Evolutionary conservation across 495 filamentous ascomycete species (phyloP).

Genomic region (Tuber umbilicatum): DNA sequence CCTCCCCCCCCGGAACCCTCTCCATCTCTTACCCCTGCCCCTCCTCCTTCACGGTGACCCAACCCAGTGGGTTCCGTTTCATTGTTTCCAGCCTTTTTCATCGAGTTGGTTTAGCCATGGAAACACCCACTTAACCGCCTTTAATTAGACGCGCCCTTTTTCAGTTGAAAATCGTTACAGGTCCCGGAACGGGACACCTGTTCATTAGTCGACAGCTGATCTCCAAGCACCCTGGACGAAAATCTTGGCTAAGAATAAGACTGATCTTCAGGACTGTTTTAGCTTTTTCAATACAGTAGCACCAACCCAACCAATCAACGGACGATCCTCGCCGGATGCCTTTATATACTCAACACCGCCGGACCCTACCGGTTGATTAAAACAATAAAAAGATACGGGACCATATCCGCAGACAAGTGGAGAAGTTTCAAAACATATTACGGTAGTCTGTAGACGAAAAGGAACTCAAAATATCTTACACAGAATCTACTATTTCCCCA

Average conservation of each 20-base stretch:
- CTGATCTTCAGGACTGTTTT: neutral
- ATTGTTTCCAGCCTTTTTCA: neutral
- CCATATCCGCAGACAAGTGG: neutral
- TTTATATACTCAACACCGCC: neutral
- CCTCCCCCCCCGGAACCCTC: neutral
- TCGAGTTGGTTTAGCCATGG: neutral
- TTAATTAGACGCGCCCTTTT: neutral
- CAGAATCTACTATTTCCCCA: neutral
- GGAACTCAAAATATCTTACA: neutral
- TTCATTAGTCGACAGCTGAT: neutral
- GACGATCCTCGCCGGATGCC: neutral
- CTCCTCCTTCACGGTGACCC: neutral
- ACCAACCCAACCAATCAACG: constrained; percentile 1
- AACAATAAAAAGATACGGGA: neutral
- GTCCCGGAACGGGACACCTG: neutral
- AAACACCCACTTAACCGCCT: neutral
- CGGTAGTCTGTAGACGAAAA: neutral
- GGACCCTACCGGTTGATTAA: neutral
- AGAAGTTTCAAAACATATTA: neutral
- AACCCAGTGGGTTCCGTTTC: neutral
- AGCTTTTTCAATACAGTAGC: neutral
- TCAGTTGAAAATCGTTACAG: neutral
- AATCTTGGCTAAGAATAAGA: constrained; percentile 2
- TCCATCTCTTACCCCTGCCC: neutral
- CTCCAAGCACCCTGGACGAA: neutral